Base-by-base conservation (phyloP, 352 stramenopile genomes). In the Saprolegnia diclina region DNA sequence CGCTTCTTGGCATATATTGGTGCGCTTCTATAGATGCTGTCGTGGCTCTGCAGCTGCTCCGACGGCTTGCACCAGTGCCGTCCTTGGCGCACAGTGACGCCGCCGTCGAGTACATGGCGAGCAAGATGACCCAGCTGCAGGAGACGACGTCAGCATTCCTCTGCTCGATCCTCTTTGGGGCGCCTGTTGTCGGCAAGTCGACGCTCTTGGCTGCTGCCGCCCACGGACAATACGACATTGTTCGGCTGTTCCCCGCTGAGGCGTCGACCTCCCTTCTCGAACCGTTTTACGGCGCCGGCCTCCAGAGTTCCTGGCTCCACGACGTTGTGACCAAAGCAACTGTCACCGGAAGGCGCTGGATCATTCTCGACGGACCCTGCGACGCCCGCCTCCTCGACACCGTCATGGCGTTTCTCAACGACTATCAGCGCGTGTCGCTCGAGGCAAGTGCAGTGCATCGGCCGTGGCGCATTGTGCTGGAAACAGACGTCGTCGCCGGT, bases 81-180 rank as follows among this genome's bases (percentile, higher is more conserved):
- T 48, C 42, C 11, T 4, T 7, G 2, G 3, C 13, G 18, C n/a
- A n/a, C n/a, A 48, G 18, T 48, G 18, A 35, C 29, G 57, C 7
- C 24, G 35, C 45, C 4, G 35, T 45, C 35, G 63, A 69, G n/a
- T 69, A 69, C 48, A 11, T 24, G 3, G 26, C 29, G 19, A 22
- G 13, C 13, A 69, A 69, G 29, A 10, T 63, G 14, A 3, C 14
- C 24, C 63, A 69, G 45, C 44, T 69, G 6, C 24, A 37, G 11
- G 5, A 37, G 2, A 69, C 5, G n/a, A 63, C 50, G 4, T 26
- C 46, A 10, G 21, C 45, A 9, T 63, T 32, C n/a, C n/a, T 61
- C 18, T 69, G 63, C 46, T 62, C 63, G 11, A 9, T 69, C 9
- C n/a, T 69, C 26, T 69, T 45, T 26, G 63, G 63, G 6, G 29